These are phyloP conservation scores for Monosporozyma aquatica DNA, from an alignment of 805 yeast genomes.

Conservation along the genomic window DNA sequence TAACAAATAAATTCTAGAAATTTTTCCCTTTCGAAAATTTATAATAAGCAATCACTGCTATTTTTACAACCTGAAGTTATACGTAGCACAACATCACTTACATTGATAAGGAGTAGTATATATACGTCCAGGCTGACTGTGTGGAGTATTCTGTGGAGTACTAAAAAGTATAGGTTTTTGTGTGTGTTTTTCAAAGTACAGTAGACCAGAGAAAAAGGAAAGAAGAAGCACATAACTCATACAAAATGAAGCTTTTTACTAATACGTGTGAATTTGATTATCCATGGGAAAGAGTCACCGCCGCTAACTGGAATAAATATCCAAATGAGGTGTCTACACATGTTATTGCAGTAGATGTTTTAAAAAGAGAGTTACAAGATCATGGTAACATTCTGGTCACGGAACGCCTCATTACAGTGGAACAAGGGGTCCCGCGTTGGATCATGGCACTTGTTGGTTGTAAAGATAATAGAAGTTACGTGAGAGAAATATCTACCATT, in stretches of 20 bases:
- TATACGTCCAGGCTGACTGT: too few relatives aligned
- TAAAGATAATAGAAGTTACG: conserved; percentile 62
- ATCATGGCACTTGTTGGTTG: conserved; percentile 69
- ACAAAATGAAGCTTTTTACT: conserved; percentile 76
- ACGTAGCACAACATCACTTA: too few relatives aligned
- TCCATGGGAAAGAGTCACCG: conserved; percentile 90
- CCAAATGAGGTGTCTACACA: conserved; percentile 93
- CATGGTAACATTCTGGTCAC: conserved; percentile 52
- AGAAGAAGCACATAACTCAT: too few relatives aligned
- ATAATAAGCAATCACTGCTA: too few relatives aligned
- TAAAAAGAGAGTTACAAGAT: conserved; percentile 59
- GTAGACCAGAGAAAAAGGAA: too few relatives aligned
- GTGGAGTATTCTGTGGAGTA: too few relatives aligned
- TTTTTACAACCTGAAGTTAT: too few relatives aligned
- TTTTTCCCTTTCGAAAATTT: too few relatives aligned
- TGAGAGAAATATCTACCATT: conserved; percentile 82
- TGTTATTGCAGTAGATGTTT: conserved; percentile 86
- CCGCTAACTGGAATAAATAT: conserved; percentile 94
- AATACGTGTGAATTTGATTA: conserved; percentile 64
- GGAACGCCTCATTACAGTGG: conserved; percentile 81
- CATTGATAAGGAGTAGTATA: too few relatives aligned
- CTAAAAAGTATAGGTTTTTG: too few relatives aligned
- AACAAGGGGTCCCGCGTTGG: conserved; percentile 84
- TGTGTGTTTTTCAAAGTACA: too few relatives aligned
- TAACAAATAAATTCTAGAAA: too few relatives aligned